Conservation (phyloP, 768 basidiomycete species). For the Lentinus tigrinus region DNA sequence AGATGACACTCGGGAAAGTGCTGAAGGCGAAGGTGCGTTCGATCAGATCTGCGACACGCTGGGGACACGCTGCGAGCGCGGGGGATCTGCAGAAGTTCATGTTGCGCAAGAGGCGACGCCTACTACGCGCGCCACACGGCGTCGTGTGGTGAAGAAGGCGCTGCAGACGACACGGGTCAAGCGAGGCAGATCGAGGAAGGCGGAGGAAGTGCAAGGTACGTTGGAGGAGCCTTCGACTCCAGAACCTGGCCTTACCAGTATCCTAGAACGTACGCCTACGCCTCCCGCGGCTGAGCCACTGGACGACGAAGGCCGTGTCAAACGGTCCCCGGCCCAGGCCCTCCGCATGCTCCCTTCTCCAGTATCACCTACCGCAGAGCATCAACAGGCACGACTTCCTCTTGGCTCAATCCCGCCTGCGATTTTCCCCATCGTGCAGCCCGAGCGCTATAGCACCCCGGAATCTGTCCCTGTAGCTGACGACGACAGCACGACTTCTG, state of each 20-base stretch:
- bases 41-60: neutral
- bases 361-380: neutral
- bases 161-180: neutral
- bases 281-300: no score
- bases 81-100: neutral
- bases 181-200: neutral
- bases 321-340: neutral
- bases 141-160: neutral
- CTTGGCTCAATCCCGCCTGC: neutral
- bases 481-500: slow-evolving; percentile 8
- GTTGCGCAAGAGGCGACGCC: neutral
- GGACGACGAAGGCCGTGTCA: neutral
- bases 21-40: neutral
- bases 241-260: no score
- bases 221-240: neutral
- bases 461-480: slow-evolving; percentile 6
- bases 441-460: slow-evolving; percentile 3
- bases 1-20: neutral
- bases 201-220: neutral
- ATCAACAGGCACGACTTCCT: neutral
- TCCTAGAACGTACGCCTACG: no score
- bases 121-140: neutral
- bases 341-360: slow-evolving; percentile 4
- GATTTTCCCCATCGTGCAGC: neutral
- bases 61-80: neutral